Evolutionary conservation across 352 stramenopile genomes (phyloP), one percentile per base, ranked within the genome.

Genomic region (Hyaloperonospora arabidopsidis): DNA sequence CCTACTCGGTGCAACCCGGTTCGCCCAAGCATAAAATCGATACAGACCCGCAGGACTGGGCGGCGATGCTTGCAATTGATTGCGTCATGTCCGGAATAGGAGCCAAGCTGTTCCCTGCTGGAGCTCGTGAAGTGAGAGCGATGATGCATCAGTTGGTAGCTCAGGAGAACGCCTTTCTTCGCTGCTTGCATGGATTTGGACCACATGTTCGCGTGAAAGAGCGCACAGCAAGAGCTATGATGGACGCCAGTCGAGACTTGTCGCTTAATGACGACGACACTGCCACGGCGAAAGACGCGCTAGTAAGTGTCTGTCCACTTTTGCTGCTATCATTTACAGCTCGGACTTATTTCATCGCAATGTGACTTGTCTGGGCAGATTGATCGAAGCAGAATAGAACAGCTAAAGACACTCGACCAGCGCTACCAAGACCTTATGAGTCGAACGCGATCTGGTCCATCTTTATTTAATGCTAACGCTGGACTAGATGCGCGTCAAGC

Each of bases 11-110:
- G n/a, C 79, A 89, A 23, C 45, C 87, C 12, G 67, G 76, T 12
- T 18, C 54, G 5, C 77, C 77, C 0, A 84, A 81, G 50, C 68
- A 76, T 59, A 87, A 87, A 52, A 82, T 89, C 43, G 69, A 79
- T 25, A 65, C 82, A 19, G 62, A 78, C 21, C 76, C 74, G 12
- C 51, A 61, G 18, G 49, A 49, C 5, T 87, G 79, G 75, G 60
- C 61, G 8, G 41, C 59, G 28, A 54, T 89, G 44, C 49, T 74
- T 15, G 54, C 66, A 2, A 64, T 86, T 29, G 67, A 72, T 14
- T 52, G 64, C 23, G 58, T 76, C 12, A 52, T 68, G 48, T 57
- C 36, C 13, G 66, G 56, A 2, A 13, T 70, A 1, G 63, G 57
- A 6, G 45, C 57, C 0, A 23, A 49, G 15, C 7, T 62, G 6